Percentiles rank a stretch among this genome's conserved stretches.
Conservation (phyloP, 805 yeast genomes). For the Yamadazyma akitaensis region DNA sequence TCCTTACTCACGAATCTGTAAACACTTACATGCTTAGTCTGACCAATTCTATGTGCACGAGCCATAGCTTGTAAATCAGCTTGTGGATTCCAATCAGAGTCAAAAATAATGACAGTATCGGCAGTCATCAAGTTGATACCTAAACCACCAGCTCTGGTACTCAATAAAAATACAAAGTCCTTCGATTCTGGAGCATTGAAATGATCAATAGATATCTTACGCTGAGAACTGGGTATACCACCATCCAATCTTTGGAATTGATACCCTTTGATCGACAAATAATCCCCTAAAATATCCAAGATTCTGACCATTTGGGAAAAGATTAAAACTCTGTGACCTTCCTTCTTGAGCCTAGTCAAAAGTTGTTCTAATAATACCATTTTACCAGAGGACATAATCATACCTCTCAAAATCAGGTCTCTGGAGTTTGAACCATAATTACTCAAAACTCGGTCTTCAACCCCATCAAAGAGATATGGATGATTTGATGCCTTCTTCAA, state of each 20-base stretch:
- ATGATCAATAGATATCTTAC: conserved; percentile 94
- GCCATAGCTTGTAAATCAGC: conserved; percentile 99
- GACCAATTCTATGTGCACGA: conserved; percentile 99
- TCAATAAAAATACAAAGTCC: conserved; percentile 84
- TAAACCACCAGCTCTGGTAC: conserved; percentile 98
- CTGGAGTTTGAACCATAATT: conserved; percentile 63
- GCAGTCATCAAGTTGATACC: conserved; percentile 99
- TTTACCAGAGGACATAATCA: conserved; percentile 97
- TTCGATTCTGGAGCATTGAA: conserved; percentile 90
- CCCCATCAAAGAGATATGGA: conserved; percentile 91
- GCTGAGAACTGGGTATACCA: conserved; percentile 89
- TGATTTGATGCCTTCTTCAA: conserved; percentile 96
- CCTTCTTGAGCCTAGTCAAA: conserved; percentile 76
- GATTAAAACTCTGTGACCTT: conserved; percentile 93
- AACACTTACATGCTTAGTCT: conserved; percentile 95
- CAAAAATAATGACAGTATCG: conserved; percentile 96
- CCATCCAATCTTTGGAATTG: conserved; percentile 94
- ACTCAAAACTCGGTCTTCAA: conserved; percentile 76
- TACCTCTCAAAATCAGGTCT: conserved; percentile 80
- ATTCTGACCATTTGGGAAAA: conserved; percentile 97
- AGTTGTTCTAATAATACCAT: conserved; percentile 94
- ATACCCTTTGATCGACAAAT: conserved; percentile 79
- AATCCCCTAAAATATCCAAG: conserved; percentile 93
- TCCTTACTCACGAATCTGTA: conserved; percentile 97
- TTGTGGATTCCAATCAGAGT: conserved; percentile 99